phyloP scores from a whole-genome alignment of 805 yeast genomes.

The Yamadazyma akitaensis region DNA sequence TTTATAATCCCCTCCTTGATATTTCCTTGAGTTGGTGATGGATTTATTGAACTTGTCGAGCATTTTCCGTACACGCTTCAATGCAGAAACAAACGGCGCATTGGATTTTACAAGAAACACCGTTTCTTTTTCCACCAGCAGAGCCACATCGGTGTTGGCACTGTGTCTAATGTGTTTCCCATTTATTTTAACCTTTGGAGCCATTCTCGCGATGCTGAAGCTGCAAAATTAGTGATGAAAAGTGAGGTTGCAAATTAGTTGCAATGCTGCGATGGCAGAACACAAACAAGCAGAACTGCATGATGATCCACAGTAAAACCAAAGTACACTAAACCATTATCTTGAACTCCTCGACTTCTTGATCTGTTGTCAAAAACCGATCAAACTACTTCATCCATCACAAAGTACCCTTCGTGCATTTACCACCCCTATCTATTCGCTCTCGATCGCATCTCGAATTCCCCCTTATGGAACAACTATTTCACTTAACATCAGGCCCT shows the following conservation, averaged over 20 bases:
- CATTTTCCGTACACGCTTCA: slow-evolving; percentile 59
- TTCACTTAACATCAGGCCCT: slow-evolving; percentile 3
- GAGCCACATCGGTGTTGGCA: slow-evolving; percentile 43
- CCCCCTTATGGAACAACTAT: slow-evolving; percentile 2
- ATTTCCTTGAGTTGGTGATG: slow-evolving; percentile 19
- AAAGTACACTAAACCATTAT: no score
- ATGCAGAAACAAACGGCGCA: slow-evolving; percentile 72
- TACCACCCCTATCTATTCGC: neutral
- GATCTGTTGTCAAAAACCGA: neutral
- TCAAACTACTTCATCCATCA: neutral
- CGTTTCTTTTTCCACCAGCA: slow-evolving; percentile 42
- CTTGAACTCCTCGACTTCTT: neutral
- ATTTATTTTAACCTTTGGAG: slow-evolving; percentile 16
- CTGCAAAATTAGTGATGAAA: neutral
- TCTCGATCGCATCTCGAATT: neutral
- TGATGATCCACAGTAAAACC: no score
- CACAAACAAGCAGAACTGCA: no score
- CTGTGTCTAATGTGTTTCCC: slow-evolving; percentile 52
- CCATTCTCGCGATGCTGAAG: neutral
- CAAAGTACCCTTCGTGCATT: neutral
- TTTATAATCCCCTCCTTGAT: slow-evolving; percentile 32
- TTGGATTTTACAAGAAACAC: slow-evolving; percentile 55
- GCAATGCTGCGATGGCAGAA: no score
- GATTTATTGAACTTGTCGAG: slow-evolving; percentile 41
- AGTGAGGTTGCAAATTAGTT: neutral